Evolutionary conservation across 2,329 filamentous ascomycete species (phyloP).

Genomic region (Cladobotryum protrusum): DNA sequence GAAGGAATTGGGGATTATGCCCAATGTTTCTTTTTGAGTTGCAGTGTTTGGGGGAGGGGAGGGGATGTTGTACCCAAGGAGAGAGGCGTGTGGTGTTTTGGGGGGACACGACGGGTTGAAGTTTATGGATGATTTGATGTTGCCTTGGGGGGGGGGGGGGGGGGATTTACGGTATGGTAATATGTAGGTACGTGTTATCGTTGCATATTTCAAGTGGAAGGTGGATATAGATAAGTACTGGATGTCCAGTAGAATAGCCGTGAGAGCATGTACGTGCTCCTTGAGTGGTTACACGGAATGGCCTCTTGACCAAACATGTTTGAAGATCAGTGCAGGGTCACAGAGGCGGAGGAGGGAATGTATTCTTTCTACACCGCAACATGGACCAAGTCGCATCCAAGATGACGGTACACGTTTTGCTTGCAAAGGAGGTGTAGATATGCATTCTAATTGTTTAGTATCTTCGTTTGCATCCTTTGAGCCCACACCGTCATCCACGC

Average conservation of each 20-base stretch:
- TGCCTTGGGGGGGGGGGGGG: no score
- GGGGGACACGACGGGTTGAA: background rate
- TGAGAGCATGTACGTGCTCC: no score
- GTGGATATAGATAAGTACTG: no score
- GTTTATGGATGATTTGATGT: background rate
- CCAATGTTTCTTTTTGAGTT: background rate
- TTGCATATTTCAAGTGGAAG: no score
- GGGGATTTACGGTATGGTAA: background rate
- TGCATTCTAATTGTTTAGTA: background rate
- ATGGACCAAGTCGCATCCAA: background rate
- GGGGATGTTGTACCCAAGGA: no score
- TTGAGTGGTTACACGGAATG: background rate
- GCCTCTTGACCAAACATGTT: background rate
- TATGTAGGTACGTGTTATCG: background rate
- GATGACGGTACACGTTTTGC: background rate
- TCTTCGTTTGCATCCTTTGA: no score
- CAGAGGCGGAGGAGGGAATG: no score
- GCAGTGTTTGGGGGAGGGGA: background rate
- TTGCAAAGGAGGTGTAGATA: background rate
- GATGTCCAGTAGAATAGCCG: no score
- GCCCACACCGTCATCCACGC: no score
- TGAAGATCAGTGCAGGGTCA: background rate
- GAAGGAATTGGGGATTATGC: no score
- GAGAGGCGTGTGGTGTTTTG: no score
- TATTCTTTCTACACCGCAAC: conserved; percentile 1